Percentiles rank a stretch among this genome's conserved stretches.
phyloP scores from a whole-genome alignment of 805 yeast species.

The Wickerhamomyces rabaulensis region DNA sequence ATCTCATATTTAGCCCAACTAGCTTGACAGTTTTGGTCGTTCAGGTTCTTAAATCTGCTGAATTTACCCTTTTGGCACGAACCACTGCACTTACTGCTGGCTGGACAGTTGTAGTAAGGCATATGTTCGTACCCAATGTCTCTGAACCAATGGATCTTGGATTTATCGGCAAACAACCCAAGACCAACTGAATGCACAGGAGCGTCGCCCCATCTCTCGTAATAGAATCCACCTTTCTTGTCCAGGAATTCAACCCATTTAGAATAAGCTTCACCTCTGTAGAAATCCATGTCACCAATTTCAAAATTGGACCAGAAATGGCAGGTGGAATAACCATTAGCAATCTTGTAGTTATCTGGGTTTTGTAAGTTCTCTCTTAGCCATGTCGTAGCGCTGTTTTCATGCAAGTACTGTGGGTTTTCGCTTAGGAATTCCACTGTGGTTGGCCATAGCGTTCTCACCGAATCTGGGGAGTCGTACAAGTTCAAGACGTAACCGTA shows the following conservation, averaged over 20 bases:
- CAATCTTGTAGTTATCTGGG: constrained; percentile 38
- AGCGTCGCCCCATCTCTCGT: constrained; percentile 94
- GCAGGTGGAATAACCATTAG: constrained; percentile 53
- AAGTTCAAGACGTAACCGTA: constrained; percentile 71
- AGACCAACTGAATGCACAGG: constrained; percentile 82
- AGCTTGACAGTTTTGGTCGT: constrained; percentile 70
- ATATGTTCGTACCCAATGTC: constrained; percentile 75
- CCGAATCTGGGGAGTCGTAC: constrained; percentile 65
- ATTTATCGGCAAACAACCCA: constrained; percentile 63
- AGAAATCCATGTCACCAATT: constrained; percentile 79
- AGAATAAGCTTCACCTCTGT: constrained; percentile 60
- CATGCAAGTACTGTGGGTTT: constrained; percentile 54
- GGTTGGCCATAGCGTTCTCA: constrained; percentile 62
- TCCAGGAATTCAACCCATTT: constrained; percentile 63
- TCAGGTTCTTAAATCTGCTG: constrained; percentile 42
- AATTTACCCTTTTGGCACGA: constrained; percentile 54
- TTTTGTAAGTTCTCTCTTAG: constrained; percentile 51
- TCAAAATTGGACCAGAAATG: constrained; percentile 93
- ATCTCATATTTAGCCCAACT: constrained; percentile 55
- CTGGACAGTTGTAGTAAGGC: constrained; percentile 78
- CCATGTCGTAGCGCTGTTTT: constrained; percentile 60
- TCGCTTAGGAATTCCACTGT: constrained; percentile 53
- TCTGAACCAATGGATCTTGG: constrained; percentile 77
- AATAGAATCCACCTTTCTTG: constrained; percentile 72
- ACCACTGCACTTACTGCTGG: constrained; percentile 39